Conservation (phyloP, 2,329 filamentous ascomycete species). For the Colletotrichum sansevieriae region DNA sequence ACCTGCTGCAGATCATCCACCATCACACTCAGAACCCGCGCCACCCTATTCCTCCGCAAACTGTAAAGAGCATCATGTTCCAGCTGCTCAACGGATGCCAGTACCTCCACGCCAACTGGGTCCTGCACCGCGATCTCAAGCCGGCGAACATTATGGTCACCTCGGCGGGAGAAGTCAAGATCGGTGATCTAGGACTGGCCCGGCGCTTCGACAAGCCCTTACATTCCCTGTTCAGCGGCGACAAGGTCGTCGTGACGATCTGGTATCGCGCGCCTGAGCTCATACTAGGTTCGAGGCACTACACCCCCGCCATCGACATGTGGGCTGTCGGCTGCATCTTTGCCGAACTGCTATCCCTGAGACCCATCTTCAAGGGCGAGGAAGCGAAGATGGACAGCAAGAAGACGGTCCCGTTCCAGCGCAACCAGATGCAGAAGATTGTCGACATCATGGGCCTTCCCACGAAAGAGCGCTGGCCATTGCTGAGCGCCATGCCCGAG, state of each 20-base stretch:
- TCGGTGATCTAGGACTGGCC: slow-evolving; percentile 93
- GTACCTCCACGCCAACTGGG: slow-evolving; percentile 97
- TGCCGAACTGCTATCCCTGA: slow-evolving; percentile 88
- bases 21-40: slow-evolving; percentile 92
- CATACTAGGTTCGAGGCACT: slow-evolving; percentile 92
- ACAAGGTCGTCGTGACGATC: slow-evolving; percentile 98
- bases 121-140: slow-evolving; percentile 95
- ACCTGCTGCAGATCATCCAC: slow-evolving; percentile 97
- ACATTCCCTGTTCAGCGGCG: slow-evolving; percentile 90
- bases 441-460: slow-evolving; percentile 96
- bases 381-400: slow-evolving; percentile 99
- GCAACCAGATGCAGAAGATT: slow-evolving; percentile 99
- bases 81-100: slow-evolving; percentile 95
- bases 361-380: slow-evolving; percentile 98
- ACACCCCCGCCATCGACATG: slow-evolving; percentile 95
- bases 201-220: slow-evolving; percentile 94
- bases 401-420: slow-evolving; percentile 96
- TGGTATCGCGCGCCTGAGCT: slow-evolving; percentile 98
- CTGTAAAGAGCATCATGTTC: slow-evolving; percentile 94
- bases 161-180: slow-evolving; percentile 88
- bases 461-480: slow-evolving; percentile 88
- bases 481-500: slow-evolving; percentile 88
- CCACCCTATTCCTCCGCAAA: slow-evolving; percentile 87
- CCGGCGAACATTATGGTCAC: slow-evolving; percentile 99
- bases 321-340: slow-evolving; percentile 99